Conservation (phyloP, 768 basidiomycete genomes). For the Fomitopsis serialis region DNA sequence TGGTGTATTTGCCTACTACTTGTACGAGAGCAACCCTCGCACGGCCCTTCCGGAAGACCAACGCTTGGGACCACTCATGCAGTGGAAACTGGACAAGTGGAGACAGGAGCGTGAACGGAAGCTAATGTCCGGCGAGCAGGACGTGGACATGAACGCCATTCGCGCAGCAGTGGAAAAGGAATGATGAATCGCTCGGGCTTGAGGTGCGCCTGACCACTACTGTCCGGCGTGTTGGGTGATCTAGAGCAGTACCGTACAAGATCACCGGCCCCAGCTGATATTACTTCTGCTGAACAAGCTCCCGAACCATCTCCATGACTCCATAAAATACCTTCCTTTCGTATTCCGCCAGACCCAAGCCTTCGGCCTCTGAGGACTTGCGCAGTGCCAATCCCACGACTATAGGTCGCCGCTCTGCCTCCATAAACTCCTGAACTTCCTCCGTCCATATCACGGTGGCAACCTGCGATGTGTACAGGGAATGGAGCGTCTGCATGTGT, state of each 20-base stretch:
- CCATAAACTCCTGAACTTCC: slow-evolving; percentile 34
- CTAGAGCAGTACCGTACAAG: not conserved
- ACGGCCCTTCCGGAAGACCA: slow-evolving; percentile 55
- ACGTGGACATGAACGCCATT: slow-evolving; percentile 19
- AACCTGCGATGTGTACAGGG: slow-evolving; percentile 81
- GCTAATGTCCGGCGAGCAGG: slow-evolving; percentile 3
- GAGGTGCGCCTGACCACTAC: not conserved
- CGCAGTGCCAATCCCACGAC: slow-evolving; percentile 72
- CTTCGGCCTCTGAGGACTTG: slow-evolving; percentile 24
- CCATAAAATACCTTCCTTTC: slow-evolving; percentile 37
- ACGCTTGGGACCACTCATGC: slow-evolving; percentile 46
- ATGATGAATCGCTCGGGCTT: not conserved
- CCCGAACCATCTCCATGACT: slow-evolving; percentile 39
- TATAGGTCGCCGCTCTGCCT: slow-evolving; percentile 48
- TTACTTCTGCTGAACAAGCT: slow-evolving; percentile 15
- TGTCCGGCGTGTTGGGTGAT: not conserved
- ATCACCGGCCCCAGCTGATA: no score
- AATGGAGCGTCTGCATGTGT: slow-evolving; percentile 65
- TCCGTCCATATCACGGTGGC: slow-evolving; percentile 78
- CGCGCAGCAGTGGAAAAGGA: slow-evolving; percentile 9
- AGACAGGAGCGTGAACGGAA: slow-evolving; percentile 15
- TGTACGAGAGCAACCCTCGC: slow-evolving; percentile 77
- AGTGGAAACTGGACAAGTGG: slow-evolving; percentile 63
- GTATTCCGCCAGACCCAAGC: slow-evolving; percentile 17
- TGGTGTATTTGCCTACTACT: slow-evolving; percentile 71